Base-by-base conservation (phyloP, 305 asterid genomes). In the Andrographis paniculata region DNA sequence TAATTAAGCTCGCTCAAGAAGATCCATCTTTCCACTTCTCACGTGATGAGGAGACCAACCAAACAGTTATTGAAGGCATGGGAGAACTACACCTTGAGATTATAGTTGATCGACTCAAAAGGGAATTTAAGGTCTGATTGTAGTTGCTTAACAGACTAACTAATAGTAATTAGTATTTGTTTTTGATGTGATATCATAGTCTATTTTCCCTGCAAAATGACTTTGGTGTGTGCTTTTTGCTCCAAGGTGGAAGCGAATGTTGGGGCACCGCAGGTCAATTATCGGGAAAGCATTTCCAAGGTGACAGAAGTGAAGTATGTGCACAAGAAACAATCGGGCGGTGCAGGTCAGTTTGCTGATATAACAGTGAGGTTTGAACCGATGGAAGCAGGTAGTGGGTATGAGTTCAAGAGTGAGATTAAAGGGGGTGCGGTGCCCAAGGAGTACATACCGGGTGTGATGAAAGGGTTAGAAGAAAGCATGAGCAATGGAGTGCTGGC, bases 181-280 rank as follows among this genome's bases (percentile, higher is more conserved):
- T n/a, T n/a, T n/a, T n/a, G n/a, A n/a, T n/a, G n/a, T n/a, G n/a
- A n/a, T n/a, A n/a, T n/a, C n/a, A n/a, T 24, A 24, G 31, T 24
- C 31, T 3, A 3, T 4, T 24, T 24, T 24, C 31, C 31, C 31
- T 24, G 31, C 31, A 24, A 24, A 24, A 3, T 24, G 9, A 24
- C 31, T 24, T n/a, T n/a, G n/a, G n/a, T n/a, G 31, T 24, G 6
- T 24, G 31, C 31, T 24, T 3, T 19, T 43, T n/a, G 46, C 40
- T 48, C 24, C 49, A 58, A 85, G 97, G 98, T 89, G 68, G 98
- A 78, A 64, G 98, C 98, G 18, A 89, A 86, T 56, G 98, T 89
- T 42, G 98, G 96, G 65, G 98, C 98, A 46, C 98, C 98, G 50
- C 96, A 89, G 75, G 98, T 89, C 37, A 89, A 89, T 75, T 89